Base-by-base conservation (phyloP, 805 yeast species). In the Spathaspora boniae region DNA sequence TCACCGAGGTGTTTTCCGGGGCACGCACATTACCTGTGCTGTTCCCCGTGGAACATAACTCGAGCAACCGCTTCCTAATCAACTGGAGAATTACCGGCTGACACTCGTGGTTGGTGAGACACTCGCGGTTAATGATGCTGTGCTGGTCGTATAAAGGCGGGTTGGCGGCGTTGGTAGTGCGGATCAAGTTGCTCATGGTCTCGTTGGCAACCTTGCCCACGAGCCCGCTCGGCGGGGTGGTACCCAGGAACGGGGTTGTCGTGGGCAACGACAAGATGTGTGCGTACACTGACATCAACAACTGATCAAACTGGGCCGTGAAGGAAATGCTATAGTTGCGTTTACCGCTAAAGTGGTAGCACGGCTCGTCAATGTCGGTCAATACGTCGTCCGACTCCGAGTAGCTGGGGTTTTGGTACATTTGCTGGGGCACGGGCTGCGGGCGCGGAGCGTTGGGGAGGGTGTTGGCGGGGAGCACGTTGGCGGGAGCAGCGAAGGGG, bases 181-280 rank as follows among this genome's bases (percentile, higher is more conserved):
- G 26, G 9, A 62, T 42, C 33, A 65, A 45, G 31, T 41, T 47
- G 25, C 36, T 42, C 61, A 66, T 53, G 6, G 65, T 60, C 40
- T 67, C 72, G 42, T 60, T 60, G 22, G 71, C 70, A n/a, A 66
- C 69, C 40, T 58, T 60, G 26, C 68, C 59, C 16, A 60, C 71
- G 33, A 67, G 50, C 1, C 73, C 73, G 48, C 67, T 62, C 3
- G 73, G 73, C 12, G 73, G 73, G 7, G 58, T 51, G 9, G 43
- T 31, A 2, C 73, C 73, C 52, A 58, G 57, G 33, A 67, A 67
- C 9, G 73, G 73, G 15, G 72, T 65, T 3, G 72, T 65, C 15
- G 73, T 67, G 27, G 73, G 73, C 28, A 62, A 58, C 22, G 62
- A 54, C 31, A 66, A 46, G 26, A 64, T 47, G 30, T 61, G 55